phyloP scores from a whole-genome alignment of 805 yeast genomes.

The Ogataea philodendri region DNA sequence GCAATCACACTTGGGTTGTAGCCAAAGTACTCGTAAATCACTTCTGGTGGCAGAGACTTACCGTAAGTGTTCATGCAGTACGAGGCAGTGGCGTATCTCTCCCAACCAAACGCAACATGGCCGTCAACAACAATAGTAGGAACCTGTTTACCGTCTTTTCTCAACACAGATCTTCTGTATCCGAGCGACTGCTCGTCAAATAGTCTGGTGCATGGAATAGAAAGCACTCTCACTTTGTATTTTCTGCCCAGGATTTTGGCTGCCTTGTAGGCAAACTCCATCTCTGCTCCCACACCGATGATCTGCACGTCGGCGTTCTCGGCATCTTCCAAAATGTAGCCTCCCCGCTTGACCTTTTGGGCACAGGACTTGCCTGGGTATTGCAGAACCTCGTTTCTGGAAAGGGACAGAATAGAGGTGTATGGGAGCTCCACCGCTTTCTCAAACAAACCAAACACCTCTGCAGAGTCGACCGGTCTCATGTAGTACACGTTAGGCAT shows the following conservation, averaged over 20 bases:
- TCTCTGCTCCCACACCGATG: conserved; percentile 95
- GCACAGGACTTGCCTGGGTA: conserved; percentile 82
- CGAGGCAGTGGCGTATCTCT: conserved; percentile 92
- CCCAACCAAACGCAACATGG: conserved; percentile 88
- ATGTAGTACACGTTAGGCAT: conserved; percentile 77
- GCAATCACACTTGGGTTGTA: conserved; percentile 93
- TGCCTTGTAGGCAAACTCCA: conserved; percentile 76
- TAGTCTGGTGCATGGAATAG: conserved; percentile 87
- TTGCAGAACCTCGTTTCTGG: conserved; percentile 90
- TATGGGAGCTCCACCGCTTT: conserved; percentile 56
- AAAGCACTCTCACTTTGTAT: conserved; percentile 75
- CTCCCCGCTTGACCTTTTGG: conserved; percentile 93
- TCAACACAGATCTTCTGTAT: conserved; percentile 83
- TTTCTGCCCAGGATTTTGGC: conserved; percentile 63
- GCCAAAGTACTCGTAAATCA: conserved; percentile 79
- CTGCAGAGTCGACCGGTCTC: conserved; percentile 95
- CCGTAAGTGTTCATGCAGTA: conserved; percentile 95
- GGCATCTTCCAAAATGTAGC: conserved; percentile 69
- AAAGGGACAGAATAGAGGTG: conserved; percentile 69
- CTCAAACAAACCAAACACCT: conserved; percentile 77
- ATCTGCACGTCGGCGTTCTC: conserved; percentile 60
- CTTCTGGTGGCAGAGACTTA: conserved; percentile 87
- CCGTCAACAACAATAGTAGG: conserved; percentile 95
- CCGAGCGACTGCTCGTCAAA: conserved; percentile 82
- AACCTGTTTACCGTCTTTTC: conserved; percentile 65